Evolutionary conservation across 2,329 filamentous ascomycete species (phyloP).

Genomic region (Xylariaceae sp.): DNA sequence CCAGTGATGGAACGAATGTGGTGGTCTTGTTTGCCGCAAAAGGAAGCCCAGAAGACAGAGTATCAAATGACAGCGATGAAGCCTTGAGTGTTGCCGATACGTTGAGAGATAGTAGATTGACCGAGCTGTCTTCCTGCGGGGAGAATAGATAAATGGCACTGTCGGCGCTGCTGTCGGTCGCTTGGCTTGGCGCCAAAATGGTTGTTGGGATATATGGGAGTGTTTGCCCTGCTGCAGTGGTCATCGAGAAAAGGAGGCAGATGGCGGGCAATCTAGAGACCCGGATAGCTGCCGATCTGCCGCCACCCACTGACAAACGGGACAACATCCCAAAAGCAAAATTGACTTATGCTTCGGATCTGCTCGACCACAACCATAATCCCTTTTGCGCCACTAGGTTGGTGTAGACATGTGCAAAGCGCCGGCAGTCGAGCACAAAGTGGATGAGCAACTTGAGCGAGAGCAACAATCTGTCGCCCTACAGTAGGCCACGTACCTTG

Average conservation of each 20-base stretch:
- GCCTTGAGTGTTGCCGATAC: slow-evolving; percentile 56
- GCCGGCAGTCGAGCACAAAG: slow-evolving; percentile 3
- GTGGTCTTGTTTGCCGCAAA: slow-evolving; percentile 56
- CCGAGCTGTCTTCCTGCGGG: slow-evolving; percentile 44
- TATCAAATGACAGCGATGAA: slow-evolving; percentile 43
- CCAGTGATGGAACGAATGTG: slow-evolving; percentile 67
- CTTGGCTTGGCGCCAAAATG: slow-evolving; percentile 57
- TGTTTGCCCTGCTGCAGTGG: slow-evolving; percentile 37
- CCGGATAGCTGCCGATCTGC: slow-evolving; percentile 23
- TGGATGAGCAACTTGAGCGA: not conserved
- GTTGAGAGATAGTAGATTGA: slow-evolving; percentile 63
- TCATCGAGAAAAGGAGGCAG: slow-evolving; percentile 17
- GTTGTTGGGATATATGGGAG: slow-evolving; percentile 78
- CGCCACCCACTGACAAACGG: slow-evolving; percentile 23
- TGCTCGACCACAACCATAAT: slow-evolving; percentile 26
- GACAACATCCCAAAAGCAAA: slow-evolving; percentile 24
- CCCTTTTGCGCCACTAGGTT: slow-evolving; percentile 5
- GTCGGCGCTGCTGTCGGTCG: slow-evolving; percentile 37
- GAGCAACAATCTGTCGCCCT: too few species aligned
- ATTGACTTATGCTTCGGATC: slow-evolving; percentile 23
- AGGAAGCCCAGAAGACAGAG: slow-evolving; percentile 56
- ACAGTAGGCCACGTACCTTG: not conserved
- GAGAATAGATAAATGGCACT: slow-evolving; percentile 66
- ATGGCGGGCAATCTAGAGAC: slow-evolving; percentile 19
- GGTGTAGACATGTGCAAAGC: slow-evolving; percentile 1